Conservation (phyloP, 495 filamentous ascomycete species). For the Penicillium simplicissimum region DNA sequence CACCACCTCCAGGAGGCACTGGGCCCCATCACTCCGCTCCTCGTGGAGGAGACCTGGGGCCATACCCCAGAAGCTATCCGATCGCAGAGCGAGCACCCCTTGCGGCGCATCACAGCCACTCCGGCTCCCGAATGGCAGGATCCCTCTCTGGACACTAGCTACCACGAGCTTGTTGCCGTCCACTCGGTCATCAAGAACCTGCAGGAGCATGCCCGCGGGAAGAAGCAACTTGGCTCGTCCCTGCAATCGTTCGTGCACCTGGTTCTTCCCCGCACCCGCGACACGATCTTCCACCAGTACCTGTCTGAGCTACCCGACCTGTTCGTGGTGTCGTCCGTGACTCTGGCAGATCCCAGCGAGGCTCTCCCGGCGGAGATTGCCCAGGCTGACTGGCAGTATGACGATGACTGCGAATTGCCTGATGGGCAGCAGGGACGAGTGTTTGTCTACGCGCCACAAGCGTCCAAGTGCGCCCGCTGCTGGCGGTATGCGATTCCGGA, state of each 20-base stretch:
- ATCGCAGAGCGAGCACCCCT: constrained; percentile 45
- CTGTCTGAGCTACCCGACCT: constrained; percentile 65
- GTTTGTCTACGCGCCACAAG: constrained; percentile 65
- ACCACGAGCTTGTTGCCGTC: constrained; percentile 58
- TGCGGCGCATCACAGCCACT: constrained; percentile 37
- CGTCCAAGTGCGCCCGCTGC: constrained; percentile 79
- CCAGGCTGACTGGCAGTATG: constrained; percentile 55
- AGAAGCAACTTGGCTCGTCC: constrained; percentile 71
- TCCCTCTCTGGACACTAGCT: constrained; percentile 44
- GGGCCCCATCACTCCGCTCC: constrained; percentile 75
- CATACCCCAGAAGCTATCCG: constrained; percentile 67
- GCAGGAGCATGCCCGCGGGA: constrained; percentile 65
- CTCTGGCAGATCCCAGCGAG: constrained; percentile 41
- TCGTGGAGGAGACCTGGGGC: constrained; percentile 88
- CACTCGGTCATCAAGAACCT: constrained; percentile 64
- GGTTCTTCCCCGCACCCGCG: constrained; percentile 22
- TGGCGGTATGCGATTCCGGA: constrained; percentile 71
- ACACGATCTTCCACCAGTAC: constrained; percentile 52
- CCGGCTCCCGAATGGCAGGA: constrained; percentile 42
- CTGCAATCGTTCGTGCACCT: constrained; percentile 68
- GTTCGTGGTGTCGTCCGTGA: constrained; percentile 75
- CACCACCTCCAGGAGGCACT: constrained; percentile 72
- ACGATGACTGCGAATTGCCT: constrained; percentile 52
- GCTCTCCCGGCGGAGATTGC: constrained; percentile 27
- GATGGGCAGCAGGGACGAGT: constrained; percentile 49